phyloP scores from a whole-genome alignment of 495 filamentous ascomycete species.

The Astrothelium macrocarpum region DNA sequence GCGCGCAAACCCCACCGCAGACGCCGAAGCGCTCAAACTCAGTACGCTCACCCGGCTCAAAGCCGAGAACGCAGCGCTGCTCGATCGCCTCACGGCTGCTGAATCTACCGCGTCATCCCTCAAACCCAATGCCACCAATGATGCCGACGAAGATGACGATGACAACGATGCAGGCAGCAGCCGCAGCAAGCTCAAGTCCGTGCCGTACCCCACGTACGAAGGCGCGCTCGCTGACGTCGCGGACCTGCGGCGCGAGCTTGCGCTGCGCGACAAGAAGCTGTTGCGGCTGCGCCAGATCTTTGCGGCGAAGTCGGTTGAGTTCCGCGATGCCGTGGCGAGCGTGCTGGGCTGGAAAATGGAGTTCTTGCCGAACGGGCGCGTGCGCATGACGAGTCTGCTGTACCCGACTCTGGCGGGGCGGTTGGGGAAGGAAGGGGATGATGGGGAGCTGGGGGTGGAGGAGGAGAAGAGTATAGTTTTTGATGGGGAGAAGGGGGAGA shows the following conservation, averaged over 20 bases:
- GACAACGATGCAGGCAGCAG: constrained; percentile 26
- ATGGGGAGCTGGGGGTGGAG: constrained; percentile 43
- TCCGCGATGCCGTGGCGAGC: constrained; percentile 82
- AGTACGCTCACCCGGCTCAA: constrained; percentile 65
- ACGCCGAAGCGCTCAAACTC: constrained; percentile 71
- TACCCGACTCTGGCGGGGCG: constrained; percentile 40
- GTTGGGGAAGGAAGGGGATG: constrained; percentile 32
- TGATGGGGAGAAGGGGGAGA: constrained; percentile 90
- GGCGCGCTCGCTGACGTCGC: constrained; percentile 60
- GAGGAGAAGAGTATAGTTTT: constrained; percentile 90
- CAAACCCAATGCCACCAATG: constrained; percentile 16
- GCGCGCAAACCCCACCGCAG: constrained; percentile 78
- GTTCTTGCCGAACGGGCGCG: constrained; percentile 87
- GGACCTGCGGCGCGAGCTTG: constrained; percentile 61
- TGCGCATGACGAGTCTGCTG: constrained; percentile 72
- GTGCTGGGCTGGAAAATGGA: constrained; percentile 87
- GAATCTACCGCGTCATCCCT: too few relatives aligned
- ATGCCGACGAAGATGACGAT: constrained; percentile 31
- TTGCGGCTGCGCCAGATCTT: constrained; percentile 83
- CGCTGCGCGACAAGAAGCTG: constrained; percentile 74
- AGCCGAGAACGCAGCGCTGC: constrained; percentile 74
- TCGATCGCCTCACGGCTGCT: constrained; percentile 57
- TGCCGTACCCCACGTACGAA: constrained; percentile 71
- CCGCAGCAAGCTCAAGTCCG: constrained; percentile 36
- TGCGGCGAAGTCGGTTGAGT: constrained; percentile 77